Conservation (phyloP, 1,139 yeast genomes). For the Pichia sp. region DNA sequence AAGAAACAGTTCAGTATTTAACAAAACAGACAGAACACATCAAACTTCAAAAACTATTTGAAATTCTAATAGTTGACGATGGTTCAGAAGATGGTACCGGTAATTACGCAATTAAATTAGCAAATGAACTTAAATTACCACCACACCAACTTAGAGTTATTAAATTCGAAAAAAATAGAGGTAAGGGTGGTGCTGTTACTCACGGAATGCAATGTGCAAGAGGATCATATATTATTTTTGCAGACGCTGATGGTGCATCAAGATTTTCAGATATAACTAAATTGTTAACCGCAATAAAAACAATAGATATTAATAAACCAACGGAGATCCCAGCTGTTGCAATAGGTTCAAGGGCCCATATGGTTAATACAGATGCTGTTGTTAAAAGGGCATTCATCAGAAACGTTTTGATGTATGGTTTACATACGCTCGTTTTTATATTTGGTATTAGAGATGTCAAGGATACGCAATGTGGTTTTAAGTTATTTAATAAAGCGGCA, state of each 20-base stretch:
- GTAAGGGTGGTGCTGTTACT: conserved; percentile 97
- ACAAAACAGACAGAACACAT: conserved; percentile 1
- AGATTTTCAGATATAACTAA: conserved; percentile 62
- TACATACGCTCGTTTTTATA: conserved; percentile 76
- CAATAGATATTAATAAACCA: conserved; percentile 25
- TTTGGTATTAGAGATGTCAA: conserved; percentile 84
- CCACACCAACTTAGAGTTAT: conserved; percentile 67
- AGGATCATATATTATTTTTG: conserved; percentile 75
- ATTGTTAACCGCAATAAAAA: conserved; percentile 41
- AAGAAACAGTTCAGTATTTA: conserved; percentile 63
- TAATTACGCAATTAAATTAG: conserved; percentile 62
- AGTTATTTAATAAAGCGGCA: conserved; percentile 72
- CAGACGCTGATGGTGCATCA: conserved; percentile 98
- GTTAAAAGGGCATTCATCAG: conserved; percentile 85
- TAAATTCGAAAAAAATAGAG: conserved; percentile 66
- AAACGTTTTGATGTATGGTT: conserved; percentile 87
- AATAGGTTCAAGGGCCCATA: conserved; percentile 92
- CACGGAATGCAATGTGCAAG: conserved; percentile 79
- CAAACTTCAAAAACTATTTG: conserved; percentile 31
- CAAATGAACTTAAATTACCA: conserved; percentile 41
- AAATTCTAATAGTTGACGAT: conserved; percentile 83
- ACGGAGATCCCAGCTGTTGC: conserved; percentile 50
- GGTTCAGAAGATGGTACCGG: conserved; percentile 83
- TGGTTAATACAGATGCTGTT: conserved; percentile 94
- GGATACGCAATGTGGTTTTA: conserved; percentile 97